These are phyloP conservation scores for Sanguinoderma infundibulare DNA, from an alignment of 1,284 basidiomycete species.

Conservation along the genomic window DNA sequence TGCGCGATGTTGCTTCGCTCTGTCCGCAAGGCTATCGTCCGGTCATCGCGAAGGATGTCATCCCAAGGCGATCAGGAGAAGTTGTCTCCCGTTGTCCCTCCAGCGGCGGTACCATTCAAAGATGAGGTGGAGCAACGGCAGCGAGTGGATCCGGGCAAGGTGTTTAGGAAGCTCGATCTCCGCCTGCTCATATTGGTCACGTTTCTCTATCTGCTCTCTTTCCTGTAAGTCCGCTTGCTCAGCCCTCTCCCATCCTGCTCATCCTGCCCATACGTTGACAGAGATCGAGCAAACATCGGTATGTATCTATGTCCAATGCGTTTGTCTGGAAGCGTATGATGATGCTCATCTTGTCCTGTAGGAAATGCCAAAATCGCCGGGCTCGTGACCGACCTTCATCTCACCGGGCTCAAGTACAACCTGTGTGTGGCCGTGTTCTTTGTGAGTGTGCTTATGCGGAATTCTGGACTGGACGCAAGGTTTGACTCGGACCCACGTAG, in stretches of 20 bases:
- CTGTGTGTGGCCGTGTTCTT: conserved; percentile 23
- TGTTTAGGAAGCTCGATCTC: conserved; percentile 30
- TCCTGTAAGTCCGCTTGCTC: conserved; percentile 4
- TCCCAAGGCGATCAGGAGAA: neutral
- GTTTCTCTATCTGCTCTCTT: conserved; percentile 61
- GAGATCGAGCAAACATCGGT: conserved; percentile 73
- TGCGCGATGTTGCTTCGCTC: neutral
- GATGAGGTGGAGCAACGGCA: neutral
- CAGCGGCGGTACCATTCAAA: no score
- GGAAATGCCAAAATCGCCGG: conserved; percentile 27
- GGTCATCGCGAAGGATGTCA: neutral
- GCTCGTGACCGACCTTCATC: conserved; percentile 12
- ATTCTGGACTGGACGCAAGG: neutral
- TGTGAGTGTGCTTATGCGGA: neutral
- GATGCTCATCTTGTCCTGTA: neutral
- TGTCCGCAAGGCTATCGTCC: neutral
- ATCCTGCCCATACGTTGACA: conserved; percentile 2
- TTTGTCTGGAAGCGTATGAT: conserved; percentile 41
- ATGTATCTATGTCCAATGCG: no score
- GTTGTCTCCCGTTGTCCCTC: neutral
- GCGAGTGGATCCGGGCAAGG: neutral
- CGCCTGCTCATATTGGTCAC: conserved; percentile 57
- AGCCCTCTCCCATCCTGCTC: conserved; percentile 39
- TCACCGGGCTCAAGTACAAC: conserved; percentile 23
- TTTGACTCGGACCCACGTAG: conserved; percentile 4